Evolutionary conservation across 495 filamentous ascomycete species (phyloP).

Genomic region (Cercophora newfieldiana): DNA sequence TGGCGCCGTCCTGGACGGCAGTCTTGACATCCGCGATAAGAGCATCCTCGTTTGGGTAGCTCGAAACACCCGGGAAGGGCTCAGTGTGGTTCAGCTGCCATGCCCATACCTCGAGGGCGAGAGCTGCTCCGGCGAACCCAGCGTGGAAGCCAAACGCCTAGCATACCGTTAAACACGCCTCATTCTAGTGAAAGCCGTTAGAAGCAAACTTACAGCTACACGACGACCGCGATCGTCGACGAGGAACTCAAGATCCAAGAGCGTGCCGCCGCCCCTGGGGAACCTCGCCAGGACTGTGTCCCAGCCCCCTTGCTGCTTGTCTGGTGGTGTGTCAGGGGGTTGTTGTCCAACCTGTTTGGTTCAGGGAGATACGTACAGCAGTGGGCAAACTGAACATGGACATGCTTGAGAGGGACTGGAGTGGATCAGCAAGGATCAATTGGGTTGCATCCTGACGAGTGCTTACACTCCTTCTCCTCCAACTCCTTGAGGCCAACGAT

Average conservation of each 20-base stretch:
- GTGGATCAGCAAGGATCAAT: constrained; percentile 5
- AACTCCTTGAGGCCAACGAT: constrained; percentile 95
- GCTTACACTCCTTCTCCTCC: constrained; percentile 74
- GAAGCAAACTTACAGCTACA: constrained; percentile 58
- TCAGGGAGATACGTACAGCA: constrained; percentile 31
- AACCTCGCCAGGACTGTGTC: constrained; percentile 78
- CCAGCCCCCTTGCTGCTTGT: constrained; percentile 89
- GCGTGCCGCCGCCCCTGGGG: constrained; percentile 75
- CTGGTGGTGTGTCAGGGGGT: constrained; percentile 49
- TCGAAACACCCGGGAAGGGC: constrained; percentile 65
- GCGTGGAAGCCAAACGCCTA: constrained; percentile 68
- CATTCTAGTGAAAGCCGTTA: background rate
- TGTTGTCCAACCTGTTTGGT: background rate
- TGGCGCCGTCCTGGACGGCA: constrained; percentile 68
- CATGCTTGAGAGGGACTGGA: constrained; percentile 76
- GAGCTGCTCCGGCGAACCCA: constrained; percentile 77
- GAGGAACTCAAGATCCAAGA: constrained; percentile 93
- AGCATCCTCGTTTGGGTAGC: constrained; percentile 74
- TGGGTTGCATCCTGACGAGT: background rate
- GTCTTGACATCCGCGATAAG: constrained; percentile 74
- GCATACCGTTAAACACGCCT: background rate
- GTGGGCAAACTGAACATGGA: constrained; percentile 81
- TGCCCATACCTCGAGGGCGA: constrained; percentile 86
- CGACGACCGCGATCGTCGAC: constrained; percentile 73
- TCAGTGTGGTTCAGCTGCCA: constrained; percentile 74